Evolutionary conservation across 352 stramenopile genomes (phyloP).

Genomic region (Globisporangium lucens): DNA sequence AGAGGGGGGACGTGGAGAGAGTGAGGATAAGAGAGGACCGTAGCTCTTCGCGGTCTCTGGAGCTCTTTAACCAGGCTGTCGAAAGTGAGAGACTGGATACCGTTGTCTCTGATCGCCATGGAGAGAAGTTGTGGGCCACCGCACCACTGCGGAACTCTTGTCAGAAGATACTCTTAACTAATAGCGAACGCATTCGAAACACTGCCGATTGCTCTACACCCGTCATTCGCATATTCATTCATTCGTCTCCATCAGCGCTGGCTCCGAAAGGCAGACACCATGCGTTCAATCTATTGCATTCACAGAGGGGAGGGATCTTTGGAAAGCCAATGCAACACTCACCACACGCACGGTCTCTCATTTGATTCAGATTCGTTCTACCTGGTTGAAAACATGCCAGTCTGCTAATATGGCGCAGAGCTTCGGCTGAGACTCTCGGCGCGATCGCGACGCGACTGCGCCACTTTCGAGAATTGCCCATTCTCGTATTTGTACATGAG

Average conservation of each 20-base stretch:
- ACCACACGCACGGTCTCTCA: not conserved
- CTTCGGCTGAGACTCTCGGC: conserved; percentile 72
- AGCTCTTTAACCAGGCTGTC: not conserved
- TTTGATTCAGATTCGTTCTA: not conserved
- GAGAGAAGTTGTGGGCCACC: not conserved
- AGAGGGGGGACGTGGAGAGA: not conserved
- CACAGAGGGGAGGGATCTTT: not conserved
- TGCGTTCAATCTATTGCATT: not conserved
- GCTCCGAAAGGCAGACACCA: too few species aligned
- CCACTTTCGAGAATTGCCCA: conserved; percentile 65
- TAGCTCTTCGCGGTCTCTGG: not conserved
- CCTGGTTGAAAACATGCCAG: not conserved
- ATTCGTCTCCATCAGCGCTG: too few species aligned
- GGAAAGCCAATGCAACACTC: not conserved
- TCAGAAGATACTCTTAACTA: not conserved
- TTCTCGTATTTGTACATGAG: conserved; percentile 84
- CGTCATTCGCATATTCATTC: too few species aligned
- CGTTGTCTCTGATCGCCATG: not conserved
- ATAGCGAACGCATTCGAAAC: not conserved
- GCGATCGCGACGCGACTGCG: conserved; percentile 66
- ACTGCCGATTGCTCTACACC: not conserved
- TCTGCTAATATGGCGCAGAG: conserved; percentile 57
- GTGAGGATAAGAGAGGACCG: not conserved
- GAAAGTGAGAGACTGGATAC: not conserved
- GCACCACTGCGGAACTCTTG: not conserved